Evolutionary conservation across 768 basidiomycete species (phyloP).

Genomic region (Psilocybe sp.): DNA sequence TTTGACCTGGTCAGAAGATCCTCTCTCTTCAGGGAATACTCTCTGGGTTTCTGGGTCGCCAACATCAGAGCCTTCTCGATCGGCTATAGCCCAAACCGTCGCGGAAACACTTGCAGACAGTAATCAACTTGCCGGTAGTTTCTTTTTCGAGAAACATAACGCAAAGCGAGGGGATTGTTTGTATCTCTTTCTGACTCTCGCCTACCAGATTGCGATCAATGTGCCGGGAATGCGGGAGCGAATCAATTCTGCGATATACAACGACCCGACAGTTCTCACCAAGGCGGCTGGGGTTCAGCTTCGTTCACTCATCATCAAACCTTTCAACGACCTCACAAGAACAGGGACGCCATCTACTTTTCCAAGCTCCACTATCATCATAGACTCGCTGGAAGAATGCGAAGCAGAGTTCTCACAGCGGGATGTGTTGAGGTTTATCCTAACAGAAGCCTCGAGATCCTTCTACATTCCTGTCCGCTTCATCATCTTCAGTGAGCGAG

Average conservation of each 20-base stretch:
- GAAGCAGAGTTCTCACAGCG: no score
- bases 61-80: no score
- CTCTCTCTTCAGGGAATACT: no score
- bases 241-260: not conserved
- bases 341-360: not conserved
- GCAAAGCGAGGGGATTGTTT: not conserved
- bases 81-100: no score
- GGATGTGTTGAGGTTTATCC: no score
- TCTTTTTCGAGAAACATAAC: slow-evolving; percentile 3
- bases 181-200: slow-evolving; percentile 2
- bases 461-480: no score
- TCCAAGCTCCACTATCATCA: slow-evolving; percentile 1
- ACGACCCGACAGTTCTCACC: slow-evolving; percentile 1
- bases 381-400: slow-evolving; percentile 11
- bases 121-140: not conserved
- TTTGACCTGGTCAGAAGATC: no score
- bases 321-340: not conserved
- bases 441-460: no score
- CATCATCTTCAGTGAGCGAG: no score
- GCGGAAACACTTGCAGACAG: no score
- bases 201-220: slow-evolving; percentile 1
- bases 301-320: slow-evolving; percentile 2
- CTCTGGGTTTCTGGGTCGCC: no score
- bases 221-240: not conserved
- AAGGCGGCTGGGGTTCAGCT: slow-evolving; percentile 3